A percentile compares a stretch with the other conserved stretches of the same genome.
Conservation (phyloP, 208 protist genomes). For the Borovskyia barvae region DNA sequence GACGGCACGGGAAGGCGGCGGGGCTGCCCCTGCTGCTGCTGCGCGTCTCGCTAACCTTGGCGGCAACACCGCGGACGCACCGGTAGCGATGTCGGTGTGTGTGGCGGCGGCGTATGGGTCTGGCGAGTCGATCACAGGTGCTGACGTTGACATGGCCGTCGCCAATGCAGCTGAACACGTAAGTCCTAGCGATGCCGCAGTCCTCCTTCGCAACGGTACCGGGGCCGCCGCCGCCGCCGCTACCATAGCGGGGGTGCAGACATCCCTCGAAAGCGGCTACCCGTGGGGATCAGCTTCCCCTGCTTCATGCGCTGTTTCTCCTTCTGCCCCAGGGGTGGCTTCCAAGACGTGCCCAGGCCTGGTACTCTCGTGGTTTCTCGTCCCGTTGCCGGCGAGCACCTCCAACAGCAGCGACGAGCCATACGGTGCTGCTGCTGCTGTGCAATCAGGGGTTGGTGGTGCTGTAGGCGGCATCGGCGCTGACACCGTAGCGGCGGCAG, state of each 20-base stretch:
- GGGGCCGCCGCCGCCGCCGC: slow-evolving; percentile 1
- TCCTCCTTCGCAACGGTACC: background rate
- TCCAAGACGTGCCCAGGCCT: slow-evolving; percentile 30
- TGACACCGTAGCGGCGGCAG: background rate
- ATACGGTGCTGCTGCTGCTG: slow-evolving; percentile 9
- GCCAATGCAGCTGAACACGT: background rate
- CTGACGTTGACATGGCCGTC: background rate
- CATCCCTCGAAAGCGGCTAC: slow-evolving; percentile 28
- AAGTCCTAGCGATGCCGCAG: background rate
- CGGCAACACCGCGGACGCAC: background rate
- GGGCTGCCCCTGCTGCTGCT: background rate
- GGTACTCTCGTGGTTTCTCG: slow-evolving; percentile 49
- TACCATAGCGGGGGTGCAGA: slow-evolving; percentile 2
- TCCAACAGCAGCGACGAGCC: slow-evolving; percentile 12
- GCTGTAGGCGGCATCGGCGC: background rate
- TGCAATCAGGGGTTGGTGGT: background rate
- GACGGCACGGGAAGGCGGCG: background rate
- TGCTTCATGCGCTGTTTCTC: background rate
- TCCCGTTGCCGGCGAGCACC: slow-evolving; percentile 14
- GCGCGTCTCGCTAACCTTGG: background rate
- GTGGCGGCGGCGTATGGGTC: slow-evolving; percentile 18
- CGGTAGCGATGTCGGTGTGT: slow-evolving; percentile 20
- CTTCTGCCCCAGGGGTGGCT: slow-evolving; percentile 17
- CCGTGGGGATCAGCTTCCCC: slow-evolving; percentile 31
- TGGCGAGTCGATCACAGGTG: background rate